These are phyloP conservation scores for Aspergillus uvarum DNA, from an alignment of 2,329 filamentous ascomycete genomes.

Conservation along the genomic window DNA sequence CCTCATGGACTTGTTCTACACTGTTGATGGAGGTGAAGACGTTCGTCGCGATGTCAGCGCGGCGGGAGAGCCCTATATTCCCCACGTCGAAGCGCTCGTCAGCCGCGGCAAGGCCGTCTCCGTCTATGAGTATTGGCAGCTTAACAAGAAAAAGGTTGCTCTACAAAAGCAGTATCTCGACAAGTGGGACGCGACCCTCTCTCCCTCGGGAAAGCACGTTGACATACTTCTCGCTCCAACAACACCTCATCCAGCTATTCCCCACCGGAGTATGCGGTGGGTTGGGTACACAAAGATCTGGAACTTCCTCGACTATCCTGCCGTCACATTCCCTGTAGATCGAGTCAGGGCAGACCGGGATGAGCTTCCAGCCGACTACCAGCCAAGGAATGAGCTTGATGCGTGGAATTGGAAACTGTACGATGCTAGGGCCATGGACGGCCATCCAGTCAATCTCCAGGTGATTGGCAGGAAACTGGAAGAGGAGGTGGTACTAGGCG, in stretches of 20 bases:
- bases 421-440: conserved; percentile 43
- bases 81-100: conserved; percentile 58
- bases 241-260: conserved; percentile 59
- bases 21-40: conserved; percentile 63
- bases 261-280: conserved; percentile 47
- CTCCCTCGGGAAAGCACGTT: conserved; percentile 48
- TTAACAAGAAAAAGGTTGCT: conserved; percentile 58
- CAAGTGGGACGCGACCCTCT: conserved; percentile 55
- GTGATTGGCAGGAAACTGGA: conserved; percentile 53
- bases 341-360: conserved; percentile 46
- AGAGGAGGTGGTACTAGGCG: conserved; percentile 56
- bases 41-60: conserved; percentile 54
- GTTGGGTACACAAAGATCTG: conserved; percentile 63
- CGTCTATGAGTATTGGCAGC: conserved; percentile 66
- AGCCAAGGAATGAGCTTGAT: conserved; percentile 53
- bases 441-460: conserved; percentile 55
- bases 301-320: conserved; percentile 63
- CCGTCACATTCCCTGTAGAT: conserved; percentile 57
- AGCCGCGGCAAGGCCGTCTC: conserved; percentile 56
- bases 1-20: conserved; percentile 63
- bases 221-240: conserved; percentile 60
- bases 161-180: conserved; percentile 58
- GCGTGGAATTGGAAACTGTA: conserved; percentile 54
- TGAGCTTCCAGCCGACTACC: conserved; percentile 37
- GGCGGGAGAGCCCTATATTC: conserved; percentile 60